Conservation (phyloP, 2,329 filamentous ascomycete species). For the Aspergillaceae sp. region DNA sequence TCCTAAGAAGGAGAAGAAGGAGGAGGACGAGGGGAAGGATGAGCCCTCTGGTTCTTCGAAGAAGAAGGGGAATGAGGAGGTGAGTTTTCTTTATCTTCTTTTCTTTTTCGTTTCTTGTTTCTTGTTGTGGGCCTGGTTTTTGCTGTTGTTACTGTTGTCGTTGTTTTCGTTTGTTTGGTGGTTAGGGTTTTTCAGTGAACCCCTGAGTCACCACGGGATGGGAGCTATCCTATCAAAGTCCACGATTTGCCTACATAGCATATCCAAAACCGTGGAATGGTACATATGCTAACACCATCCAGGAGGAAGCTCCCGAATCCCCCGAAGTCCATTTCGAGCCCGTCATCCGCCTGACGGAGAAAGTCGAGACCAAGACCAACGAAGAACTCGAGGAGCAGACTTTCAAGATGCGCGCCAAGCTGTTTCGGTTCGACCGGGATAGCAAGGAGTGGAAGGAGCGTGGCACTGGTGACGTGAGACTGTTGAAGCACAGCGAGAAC, state of each 20-base stretch:
- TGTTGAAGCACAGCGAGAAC: slow-evolving; percentile 98
- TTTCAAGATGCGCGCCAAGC: slow-evolving; percentile 99
- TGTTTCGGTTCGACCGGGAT: slow-evolving; percentile 95
- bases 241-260: no score
- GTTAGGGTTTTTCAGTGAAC: neutral
- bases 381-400: slow-evolving; percentile 95
- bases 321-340: slow-evolving; percentile 96
- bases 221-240: neutral
- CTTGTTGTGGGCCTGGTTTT: slow-evolving; percentile 3
- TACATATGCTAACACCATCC: slow-evolving; percentile 1
- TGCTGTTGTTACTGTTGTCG: slow-evolving; percentile 2
- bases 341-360: slow-evolving; percentile 90
- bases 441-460: slow-evolving; percentile 98
- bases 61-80: slow-evolving; percentile 44
- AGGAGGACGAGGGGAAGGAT: slow-evolving; percentile 59
- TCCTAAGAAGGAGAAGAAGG: slow-evolving; percentile 93
- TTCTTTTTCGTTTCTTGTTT: slow-evolving; percentile 6
- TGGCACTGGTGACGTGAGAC: slow-evolving; percentile 88
- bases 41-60: slow-evolving; percentile 86
- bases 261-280: neutral
- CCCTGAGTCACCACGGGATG: neutral
- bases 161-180: slow-evolving; percentile 2
- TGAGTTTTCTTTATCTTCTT: slow-evolving; percentile 36
- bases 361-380: slow-evolving; percentile 95
- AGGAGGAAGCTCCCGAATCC: slow-evolving; percentile 73